These are phyloP conservation scores for Chalciporus pseudorubinellus DNA, from an alignment of 768 basidiomycete species.

Conservation along the genomic window DNA sequence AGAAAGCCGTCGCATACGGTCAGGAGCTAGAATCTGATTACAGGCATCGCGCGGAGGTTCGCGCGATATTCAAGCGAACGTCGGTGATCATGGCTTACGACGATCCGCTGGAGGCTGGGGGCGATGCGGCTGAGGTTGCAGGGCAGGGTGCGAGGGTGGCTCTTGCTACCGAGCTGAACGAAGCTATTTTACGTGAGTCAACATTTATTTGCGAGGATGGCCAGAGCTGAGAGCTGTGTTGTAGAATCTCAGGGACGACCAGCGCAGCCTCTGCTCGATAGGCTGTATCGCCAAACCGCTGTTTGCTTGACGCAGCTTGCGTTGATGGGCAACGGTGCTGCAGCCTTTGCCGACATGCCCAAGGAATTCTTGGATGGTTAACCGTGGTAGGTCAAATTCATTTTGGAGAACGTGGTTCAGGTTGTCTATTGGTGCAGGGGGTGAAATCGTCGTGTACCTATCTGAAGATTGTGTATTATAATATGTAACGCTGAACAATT, in stretches of 20 bases:
- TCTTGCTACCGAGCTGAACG: constrained; percentile 76
- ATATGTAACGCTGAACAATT: constrained; percentile 10
- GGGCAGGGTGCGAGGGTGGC: constrained; percentile 62
- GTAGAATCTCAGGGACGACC: constrained; percentile 79
- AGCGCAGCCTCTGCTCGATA: constrained; percentile 67
- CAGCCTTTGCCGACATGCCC: constrained; percentile 78
- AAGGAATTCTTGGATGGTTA: constrained; percentile 65
- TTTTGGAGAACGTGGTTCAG: background rate
- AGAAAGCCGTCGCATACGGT: constrained; percentile 70
- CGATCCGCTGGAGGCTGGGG: constrained; percentile 66
- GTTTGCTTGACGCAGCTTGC: constrained; percentile 72
- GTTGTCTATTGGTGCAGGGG: background rate
- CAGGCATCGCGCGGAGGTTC: constrained; percentile 60
- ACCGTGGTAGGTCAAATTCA: background rate
- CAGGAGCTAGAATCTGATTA: constrained; percentile 68
- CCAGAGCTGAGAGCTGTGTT: constrained; percentile 2
- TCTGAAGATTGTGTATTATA: constrained; percentile 14
- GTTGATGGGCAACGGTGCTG: constrained; percentile 66
- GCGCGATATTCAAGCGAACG: constrained; percentile 66
- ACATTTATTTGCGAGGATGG: background rate
- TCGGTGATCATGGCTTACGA: constrained; percentile 80
- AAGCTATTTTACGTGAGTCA: constrained; percentile 74
- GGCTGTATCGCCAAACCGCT: constrained; percentile 70
- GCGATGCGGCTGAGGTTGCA: constrained; percentile 63
- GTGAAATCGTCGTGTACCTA: background rate